Evolutionary conservation across 306 rosid genomes (phyloP).

Genomic region (Vigna angularis): DNA sequence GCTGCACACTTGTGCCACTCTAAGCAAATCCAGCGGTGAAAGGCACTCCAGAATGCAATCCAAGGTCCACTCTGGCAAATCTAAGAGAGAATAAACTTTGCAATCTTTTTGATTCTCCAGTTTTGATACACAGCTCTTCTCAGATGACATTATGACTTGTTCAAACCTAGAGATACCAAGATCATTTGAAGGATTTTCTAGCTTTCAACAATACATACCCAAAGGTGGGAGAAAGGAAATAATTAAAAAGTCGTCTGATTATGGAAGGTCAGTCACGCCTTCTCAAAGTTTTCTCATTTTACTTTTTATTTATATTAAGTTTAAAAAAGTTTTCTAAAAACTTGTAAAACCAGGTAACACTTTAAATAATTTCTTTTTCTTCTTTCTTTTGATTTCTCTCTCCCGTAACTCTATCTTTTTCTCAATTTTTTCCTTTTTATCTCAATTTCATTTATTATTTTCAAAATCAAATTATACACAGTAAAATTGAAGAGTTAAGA

Average conservation of each 20-base stretch:
- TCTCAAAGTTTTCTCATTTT: no score
- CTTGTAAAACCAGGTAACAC: no score
- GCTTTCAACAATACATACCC: background rate
- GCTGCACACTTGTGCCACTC: constrained; percentile 38
- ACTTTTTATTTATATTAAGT: no score
- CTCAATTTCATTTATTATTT: no score
- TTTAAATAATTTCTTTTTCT: no score
- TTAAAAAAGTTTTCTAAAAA: no score
- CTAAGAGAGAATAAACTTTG: constrained; percentile 36
- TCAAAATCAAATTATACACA: no score
- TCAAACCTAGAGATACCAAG: background rate
- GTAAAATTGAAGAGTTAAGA: no score
- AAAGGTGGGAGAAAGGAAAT: background rate
- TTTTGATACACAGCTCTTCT: background rate
- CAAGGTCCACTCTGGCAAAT: constrained; percentile 30
- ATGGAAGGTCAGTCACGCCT: background rate
- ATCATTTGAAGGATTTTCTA: background rate
- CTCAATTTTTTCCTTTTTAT: no score
- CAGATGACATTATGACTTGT: constrained; percentile 4
- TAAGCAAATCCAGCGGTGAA: constrained; percentile 38
- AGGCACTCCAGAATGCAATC: constrained; percentile 43
- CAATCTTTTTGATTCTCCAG: constrained; percentile 25
- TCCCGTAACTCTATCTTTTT: no score
- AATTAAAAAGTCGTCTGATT: background rate
- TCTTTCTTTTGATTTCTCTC: no score